A percentile compares a stretch with the other conserved stretches of the same genome.
Evolutionary conservation across 2,329 filamentous ascomycete genomes (phyloP).

Genomic region (Colletotrichum filicis): DNA sequence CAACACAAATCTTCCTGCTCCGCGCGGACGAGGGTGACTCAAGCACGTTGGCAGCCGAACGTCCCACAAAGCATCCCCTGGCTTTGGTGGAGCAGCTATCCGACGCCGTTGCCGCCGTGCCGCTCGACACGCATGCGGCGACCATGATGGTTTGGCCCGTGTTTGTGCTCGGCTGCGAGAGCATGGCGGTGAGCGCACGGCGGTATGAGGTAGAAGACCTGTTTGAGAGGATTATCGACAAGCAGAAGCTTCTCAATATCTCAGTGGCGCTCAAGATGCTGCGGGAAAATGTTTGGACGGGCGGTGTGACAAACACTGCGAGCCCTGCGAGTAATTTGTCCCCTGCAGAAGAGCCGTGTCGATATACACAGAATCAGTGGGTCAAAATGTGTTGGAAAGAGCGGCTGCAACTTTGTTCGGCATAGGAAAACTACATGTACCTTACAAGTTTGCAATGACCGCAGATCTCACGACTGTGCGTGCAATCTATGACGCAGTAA

Average conservation of each 20-base stretch:
- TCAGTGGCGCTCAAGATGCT: slow-evolving; percentile 1
- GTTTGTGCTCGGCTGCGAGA: slow-evolving; percentile 27
- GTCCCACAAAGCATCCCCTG: not conserved
- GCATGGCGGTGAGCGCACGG: not conserved
- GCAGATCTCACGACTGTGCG: not conserved
- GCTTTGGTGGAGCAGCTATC: slow-evolving; percentile 6
- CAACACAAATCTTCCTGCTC: slow-evolving; percentile 25
- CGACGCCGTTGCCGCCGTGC: not conserved
- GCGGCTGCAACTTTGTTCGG: slow-evolving; percentile 6
- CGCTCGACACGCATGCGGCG: slow-evolving; percentile 8
- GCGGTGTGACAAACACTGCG: not conserved
- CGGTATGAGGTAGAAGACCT: not conserved
- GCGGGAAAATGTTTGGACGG: slow-evolving; percentile 19
- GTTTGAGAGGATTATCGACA: slow-evolving; percentile 20
- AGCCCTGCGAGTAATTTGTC: not conserved
- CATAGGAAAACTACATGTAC: not conserved
- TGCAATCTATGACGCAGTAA: not conserved
- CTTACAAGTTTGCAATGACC: too few species aligned
- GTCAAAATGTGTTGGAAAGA: slow-evolving; percentile 20
- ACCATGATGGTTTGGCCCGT: slow-evolving; percentile 32
- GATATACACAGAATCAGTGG: not conserved
- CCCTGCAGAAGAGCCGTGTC: not conserved
- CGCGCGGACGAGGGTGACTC: slow-evolving; percentile 5
- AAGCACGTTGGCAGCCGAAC: not conserved
- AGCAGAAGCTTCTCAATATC: slow-evolving; percentile 17